Base-by-base conservation (phyloP, 768 basidiomycete genomes). In the Lactifluus rugatus region DNA sequence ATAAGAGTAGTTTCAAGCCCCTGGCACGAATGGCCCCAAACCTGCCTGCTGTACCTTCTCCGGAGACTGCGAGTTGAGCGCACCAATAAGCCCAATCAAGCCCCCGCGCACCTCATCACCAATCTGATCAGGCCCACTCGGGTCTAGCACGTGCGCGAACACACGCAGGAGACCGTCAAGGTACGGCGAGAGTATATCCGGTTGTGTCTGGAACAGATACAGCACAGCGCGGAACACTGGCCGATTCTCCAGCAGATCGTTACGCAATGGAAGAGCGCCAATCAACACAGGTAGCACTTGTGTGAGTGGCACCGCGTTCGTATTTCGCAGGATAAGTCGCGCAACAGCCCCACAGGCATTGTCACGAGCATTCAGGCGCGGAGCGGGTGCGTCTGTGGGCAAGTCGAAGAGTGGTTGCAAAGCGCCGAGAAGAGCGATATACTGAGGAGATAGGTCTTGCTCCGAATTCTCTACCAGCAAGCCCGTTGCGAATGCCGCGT, bases 281-380 rank as follows among this genome's bases (percentile, higher is more conserved):
- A 96, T 72, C 68, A 98, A 82, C 53, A 90, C 76, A 2, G 93
- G 92, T 11, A 97, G 80, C 52, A 96, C 92, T 71, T 92, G 86
- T 51, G 93, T 89, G 39, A 97, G 83, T 25, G 95, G 95, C 17
- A 98, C 72, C 14, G 85, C 91, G 13, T 74, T 69, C 4, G 79
- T 73, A 71, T 93, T 93, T 68, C 87, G 87, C 66, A 83, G 69
- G 67, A 98, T 87, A 69, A 98, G 78, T 16, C 96, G 85, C 5
- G 84, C 83, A 52, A 98, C 89, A 25, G 93, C 90, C 45, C 96
- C 96, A 8, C 87, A 81, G n/a, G 96, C 96, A 70, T 99, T 99
- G 73, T 99, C 96, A 62, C 86, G 86, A 19, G 93, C 93, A 69
- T 93, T 94, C 61, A 91, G 72, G 45, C 76, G 76, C 7, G 88